A percentile compares a stretch with the other conserved stretches of the same genome.
phyloP scores from a whole-genome alignment of 2,329 filamentous ascomycete species.

The Cordyceps pruinosa region DNA sequence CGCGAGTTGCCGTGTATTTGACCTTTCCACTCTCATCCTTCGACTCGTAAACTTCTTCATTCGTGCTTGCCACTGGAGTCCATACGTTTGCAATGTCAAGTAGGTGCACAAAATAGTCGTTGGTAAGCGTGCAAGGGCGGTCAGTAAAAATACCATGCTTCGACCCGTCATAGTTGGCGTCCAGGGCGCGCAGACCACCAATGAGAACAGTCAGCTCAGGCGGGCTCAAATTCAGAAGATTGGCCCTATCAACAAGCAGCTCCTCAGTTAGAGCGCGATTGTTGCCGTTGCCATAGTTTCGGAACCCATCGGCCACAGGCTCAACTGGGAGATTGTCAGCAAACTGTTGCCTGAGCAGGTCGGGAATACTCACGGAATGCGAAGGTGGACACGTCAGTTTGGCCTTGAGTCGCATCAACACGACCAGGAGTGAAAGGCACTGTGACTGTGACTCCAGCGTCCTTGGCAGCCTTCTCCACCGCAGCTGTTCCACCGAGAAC shows the following conservation, averaged over 20 bases:
- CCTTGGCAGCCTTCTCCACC: slow-evolving; percentile 61
- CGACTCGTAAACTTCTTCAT: slow-evolving; percentile 54
- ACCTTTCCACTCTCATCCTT: slow-evolving; percentile 54
- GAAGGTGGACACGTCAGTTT: slow-evolving; percentile 63
- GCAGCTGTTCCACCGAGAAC: slow-evolving; percentile 66
- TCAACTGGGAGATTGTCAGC: slow-evolving; percentile 36
- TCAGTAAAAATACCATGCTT: slow-evolving; percentile 61
- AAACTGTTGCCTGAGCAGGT: background rate
- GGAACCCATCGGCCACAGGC: slow-evolving; percentile 68
- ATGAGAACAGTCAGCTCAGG: slow-evolving; percentile 66
- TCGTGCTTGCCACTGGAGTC: slow-evolving; percentile 30
- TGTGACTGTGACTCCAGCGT: slow-evolving; percentile 38
- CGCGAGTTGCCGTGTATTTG: slow-evolving; percentile 64
- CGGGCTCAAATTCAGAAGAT: slow-evolving; percentile 61
- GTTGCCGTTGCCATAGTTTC: slow-evolving; percentile 64
- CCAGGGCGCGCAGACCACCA: slow-evolving; percentile 64
- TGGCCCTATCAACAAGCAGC: slow-evolving; percentile 63
- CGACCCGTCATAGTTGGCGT: slow-evolving; percentile 66
- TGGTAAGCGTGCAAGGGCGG: slow-evolving; percentile 61
- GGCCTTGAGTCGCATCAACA: slow-evolving; percentile 61
- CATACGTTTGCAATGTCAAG: slow-evolving; percentile 62
- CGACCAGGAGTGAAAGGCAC: slow-evolving; percentile 71
- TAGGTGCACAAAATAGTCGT: slow-evolving; percentile 78
- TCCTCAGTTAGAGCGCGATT: slow-evolving; percentile 58
- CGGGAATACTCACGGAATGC: slow-evolving; percentile 32